Conservation (phyloP, 2,329 filamentous ascomycete genomes). For the Colletotrichum agaves region DNA sequence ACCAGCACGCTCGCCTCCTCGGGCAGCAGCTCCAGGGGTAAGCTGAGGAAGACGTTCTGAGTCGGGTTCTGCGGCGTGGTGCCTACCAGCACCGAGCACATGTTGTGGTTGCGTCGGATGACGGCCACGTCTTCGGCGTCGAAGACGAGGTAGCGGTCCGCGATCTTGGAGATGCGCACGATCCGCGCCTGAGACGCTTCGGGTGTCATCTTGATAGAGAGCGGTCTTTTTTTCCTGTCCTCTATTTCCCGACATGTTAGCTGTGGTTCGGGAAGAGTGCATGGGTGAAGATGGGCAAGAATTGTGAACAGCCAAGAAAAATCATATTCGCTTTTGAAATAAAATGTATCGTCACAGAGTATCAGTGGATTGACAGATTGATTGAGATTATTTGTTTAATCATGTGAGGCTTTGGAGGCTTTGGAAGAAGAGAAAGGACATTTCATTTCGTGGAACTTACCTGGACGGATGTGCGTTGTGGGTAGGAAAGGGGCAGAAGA, state of each 20-base stretch:
- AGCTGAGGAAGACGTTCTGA: slow-evolving; percentile 91
- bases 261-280: neutral
- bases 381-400: slow-evolving; percentile 57
- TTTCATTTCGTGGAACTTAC: slow-evolving; percentile 33
- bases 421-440: neutral
- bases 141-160: slow-evolving; percentile 88
- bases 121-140: slow-evolving; percentile 82
- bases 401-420: slow-evolving; percentile 47
- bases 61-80: slow-evolving; percentile 92
- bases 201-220: slow-evolving; percentile 2
- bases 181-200: slow-evolving; percentile 50
- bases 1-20: slow-evolving; percentile 89
- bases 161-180: slow-evolving; percentile 83
- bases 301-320: neutral
- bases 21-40: slow-evolving; percentile 89
- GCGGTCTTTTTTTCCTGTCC: neutral
- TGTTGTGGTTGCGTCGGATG: slow-evolving; percentile 82
- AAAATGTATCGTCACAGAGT: slow-evolving; percentile 51
- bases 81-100: slow-evolving; percentile 87
- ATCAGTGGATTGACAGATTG: slow-evolving; percentile 72
- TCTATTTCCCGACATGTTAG: neutral
- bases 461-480: slow-evolving; percentile 20
- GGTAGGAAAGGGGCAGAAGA: neutral
- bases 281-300: neutral
- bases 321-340: slow-evolving; percentile 50